phyloP scores from a whole-genome alignment of 371 early-diverging fungal species.

The Actinomortierella ambigua region DNA sequence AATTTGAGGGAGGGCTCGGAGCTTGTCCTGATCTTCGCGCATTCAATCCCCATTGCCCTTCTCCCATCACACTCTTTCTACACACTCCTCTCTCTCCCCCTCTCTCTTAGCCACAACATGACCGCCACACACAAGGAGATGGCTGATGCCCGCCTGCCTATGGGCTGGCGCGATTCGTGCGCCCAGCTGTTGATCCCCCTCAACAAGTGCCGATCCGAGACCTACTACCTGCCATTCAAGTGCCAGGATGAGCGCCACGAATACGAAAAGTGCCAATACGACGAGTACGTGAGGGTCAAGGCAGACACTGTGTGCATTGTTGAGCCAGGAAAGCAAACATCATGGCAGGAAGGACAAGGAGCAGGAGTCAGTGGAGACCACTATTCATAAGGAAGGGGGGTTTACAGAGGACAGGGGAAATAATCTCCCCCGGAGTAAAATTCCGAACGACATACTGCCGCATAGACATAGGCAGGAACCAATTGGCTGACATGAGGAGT shows the following conservation, averaged over 20 bases:
- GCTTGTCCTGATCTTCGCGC: neutral
- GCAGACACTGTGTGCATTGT: no score
- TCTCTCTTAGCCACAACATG: slow-evolving; percentile 51
- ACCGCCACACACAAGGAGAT: slow-evolving; percentile 87
- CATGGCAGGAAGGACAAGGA: no score
- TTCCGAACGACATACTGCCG: no score
- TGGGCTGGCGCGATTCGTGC: slow-evolving; percentile 93
- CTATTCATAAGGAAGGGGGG: no score
- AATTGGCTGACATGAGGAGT: no score
- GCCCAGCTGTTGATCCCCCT: slow-evolving; percentile 88
- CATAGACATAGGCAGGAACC: no score
- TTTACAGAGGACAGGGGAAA: no score
- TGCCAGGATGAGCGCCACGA: slow-evolving; percentile 89
- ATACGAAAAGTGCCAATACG: slow-evolving; percentile 96
- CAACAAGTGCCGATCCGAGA: slow-evolving; percentile 89
- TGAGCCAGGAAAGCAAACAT: no score
- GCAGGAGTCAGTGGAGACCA: no score
- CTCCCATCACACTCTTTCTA: no score
- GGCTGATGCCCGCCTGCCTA: slow-evolving; percentile 82
- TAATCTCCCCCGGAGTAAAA: no score
- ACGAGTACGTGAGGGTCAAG: slow-evolving; percentile 88
- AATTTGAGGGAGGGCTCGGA: neutral
- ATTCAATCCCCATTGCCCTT: no score
- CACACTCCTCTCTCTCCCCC: neutral
- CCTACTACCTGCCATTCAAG: slow-evolving; percentile 90